Evolutionary conservation across 768 basidiomycete species (phyloP).

Genomic region (Boletus rufocinnamomeus): DNA sequence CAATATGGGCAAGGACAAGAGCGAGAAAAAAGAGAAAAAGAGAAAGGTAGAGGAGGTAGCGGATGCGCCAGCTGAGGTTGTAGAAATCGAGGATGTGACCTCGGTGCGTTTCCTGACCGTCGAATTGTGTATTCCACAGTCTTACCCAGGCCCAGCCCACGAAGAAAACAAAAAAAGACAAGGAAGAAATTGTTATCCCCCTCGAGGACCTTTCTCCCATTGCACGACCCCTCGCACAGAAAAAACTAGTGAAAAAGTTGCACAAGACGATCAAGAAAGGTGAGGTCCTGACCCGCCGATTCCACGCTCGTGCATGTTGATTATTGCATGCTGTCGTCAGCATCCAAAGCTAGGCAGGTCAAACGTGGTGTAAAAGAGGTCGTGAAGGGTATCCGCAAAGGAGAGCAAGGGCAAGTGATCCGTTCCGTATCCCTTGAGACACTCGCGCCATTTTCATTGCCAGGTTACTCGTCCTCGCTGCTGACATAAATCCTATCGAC

Average conservation of each 20-base stretch:
- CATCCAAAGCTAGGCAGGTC: constrained; percentile 92
- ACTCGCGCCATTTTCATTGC: constrained; percentile 3
- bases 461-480: constrained; percentile 89
- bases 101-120: constrained; percentile 29
- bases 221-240: constrained; percentile 89
- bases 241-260: constrained; percentile 91
- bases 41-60: constrained; percentile 45
- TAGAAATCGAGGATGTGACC: constrained; percentile 45
- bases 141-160: constrained; percentile 31
- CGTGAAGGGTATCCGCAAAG: constrained; percentile 95
- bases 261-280: constrained; percentile 96
- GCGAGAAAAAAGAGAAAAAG: constrained; percentile 76
- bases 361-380: constrained; percentile 99
- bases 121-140: constrained; percentile 33
- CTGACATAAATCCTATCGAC: constrained; percentile 97
- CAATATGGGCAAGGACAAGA: constrained; percentile 71
- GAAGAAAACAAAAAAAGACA: constrained; percentile 69
- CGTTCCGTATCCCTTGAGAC: not conserved
- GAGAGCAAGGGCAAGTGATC: constrained; percentile 84
- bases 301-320: constrained; percentile 1
- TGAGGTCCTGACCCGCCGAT: constrained; percentile 25
- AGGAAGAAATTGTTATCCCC: constrained; percentile 61
- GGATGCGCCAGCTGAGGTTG: constrained; percentile 41
- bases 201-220: constrained; percentile 90
- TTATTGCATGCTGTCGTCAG: constrained; percentile 40